Conservation (phyloP, 1,284 basidiomycete genomes). For the Leucoagaricus sp. region DNA sequence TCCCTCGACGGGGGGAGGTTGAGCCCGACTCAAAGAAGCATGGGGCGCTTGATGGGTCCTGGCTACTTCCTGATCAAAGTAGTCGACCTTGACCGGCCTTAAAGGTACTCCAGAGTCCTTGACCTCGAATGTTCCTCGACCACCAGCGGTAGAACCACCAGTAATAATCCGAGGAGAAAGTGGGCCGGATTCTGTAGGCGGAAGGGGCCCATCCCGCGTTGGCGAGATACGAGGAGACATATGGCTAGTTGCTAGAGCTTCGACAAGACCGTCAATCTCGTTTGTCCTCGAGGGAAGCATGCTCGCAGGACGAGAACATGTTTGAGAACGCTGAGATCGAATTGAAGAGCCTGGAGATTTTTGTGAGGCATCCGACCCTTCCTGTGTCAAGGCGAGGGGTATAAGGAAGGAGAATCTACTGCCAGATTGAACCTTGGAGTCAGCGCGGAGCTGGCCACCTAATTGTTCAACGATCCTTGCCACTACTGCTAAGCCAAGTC, state of each 20-base stretch:
- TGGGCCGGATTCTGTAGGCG: neutral
- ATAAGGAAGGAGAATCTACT: slow-evolving; percentile 75
- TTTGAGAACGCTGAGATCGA: slow-evolving; percentile 17
- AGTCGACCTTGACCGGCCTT: slow-evolving; percentile 44
- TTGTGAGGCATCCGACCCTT: slow-evolving; percentile 21
- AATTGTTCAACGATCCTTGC: slow-evolving; percentile 84
- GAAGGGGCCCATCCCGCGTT: neutral
- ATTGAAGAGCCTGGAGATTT: slow-evolving; percentile 20
- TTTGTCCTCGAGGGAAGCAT: slow-evolving; percentile 22
- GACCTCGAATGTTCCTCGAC: slow-evolving; percentile 34
- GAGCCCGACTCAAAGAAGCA: neutral
- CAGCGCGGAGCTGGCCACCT: slow-evolving; percentile 78
- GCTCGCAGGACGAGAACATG: slow-evolving; percentile 20
- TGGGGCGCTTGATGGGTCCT: neutral
- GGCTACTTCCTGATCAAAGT: slow-evolving; percentile 31
- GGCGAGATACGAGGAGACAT: slow-evolving; percentile 25
- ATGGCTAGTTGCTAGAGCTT: slow-evolving; percentile 54
- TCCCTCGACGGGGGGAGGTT: neutral
- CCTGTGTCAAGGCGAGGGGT: slow-evolving; percentile 49
- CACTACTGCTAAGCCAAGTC: slow-evolving; percentile 80
- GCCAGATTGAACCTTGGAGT: slow-evolving; percentile 71
- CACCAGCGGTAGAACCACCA: neutral
- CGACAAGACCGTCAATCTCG: slow-evolving; percentile 69
- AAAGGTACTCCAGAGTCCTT: slow-evolving; percentile 37
- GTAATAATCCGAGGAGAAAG: slow-evolving; percentile 2